Evolutionary conservation across 1,284 basidiomycete species (phyloP).

Genomic region (Moesziomyces sp.): DNA sequence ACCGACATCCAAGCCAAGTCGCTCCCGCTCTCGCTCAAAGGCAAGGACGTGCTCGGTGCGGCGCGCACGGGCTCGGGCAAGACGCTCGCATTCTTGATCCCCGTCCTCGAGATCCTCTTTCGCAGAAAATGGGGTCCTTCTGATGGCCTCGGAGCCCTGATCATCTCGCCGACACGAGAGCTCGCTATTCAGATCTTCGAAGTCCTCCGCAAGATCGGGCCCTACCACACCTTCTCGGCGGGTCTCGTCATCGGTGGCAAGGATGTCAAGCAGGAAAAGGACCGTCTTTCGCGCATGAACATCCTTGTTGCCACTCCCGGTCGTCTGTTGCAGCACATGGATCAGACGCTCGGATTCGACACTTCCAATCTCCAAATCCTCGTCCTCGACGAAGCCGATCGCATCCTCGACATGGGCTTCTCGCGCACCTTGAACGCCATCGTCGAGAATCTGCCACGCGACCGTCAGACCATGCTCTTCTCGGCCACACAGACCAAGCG

Average conservation of each 20-base stretch:
- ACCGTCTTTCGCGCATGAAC: slow-evolving; percentile 87
- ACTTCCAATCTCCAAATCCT: slow-evolving; percentile 88
- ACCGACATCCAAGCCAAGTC: slow-evolving; percentile 63
- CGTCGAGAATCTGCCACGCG: slow-evolving; percentile 77
- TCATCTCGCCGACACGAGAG: slow-evolving; percentile 95
- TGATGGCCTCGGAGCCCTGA: slow-evolving; percentile 88
- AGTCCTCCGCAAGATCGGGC: slow-evolving; percentile 89
- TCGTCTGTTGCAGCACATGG: slow-evolving; percentile 94
- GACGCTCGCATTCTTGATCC: slow-evolving; percentile 83
- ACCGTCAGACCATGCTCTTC: slow-evolving; percentile 87
- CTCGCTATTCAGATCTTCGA: slow-evolving; percentile 97
- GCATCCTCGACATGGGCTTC: slow-evolving; percentile 97
- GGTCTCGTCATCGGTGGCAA: slow-evolving; percentile 97
- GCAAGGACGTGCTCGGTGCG: slow-evolving; percentile 74
- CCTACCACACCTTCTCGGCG: slow-evolving; percentile 90
- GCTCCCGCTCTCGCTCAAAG: slow-evolving; percentile 57
- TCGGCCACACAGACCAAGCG: slow-evolving; percentile 96
- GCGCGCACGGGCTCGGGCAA: slow-evolving; percentile 85
- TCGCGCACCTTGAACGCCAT: slow-evolving; percentile 88
- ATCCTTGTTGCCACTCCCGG: slow-evolving; percentile 97
- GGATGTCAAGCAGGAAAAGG: slow-evolving; percentile 88
- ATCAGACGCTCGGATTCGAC: slow-evolving; percentile 95
- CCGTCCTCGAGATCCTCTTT: slow-evolving; percentile 80
- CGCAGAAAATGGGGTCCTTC: slow-evolving; percentile 81
- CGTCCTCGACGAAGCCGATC: slow-evolving; percentile 97